Base-by-base conservation (phyloP, 352 stramenopile species). In the Pythium dissimile region DNA sequence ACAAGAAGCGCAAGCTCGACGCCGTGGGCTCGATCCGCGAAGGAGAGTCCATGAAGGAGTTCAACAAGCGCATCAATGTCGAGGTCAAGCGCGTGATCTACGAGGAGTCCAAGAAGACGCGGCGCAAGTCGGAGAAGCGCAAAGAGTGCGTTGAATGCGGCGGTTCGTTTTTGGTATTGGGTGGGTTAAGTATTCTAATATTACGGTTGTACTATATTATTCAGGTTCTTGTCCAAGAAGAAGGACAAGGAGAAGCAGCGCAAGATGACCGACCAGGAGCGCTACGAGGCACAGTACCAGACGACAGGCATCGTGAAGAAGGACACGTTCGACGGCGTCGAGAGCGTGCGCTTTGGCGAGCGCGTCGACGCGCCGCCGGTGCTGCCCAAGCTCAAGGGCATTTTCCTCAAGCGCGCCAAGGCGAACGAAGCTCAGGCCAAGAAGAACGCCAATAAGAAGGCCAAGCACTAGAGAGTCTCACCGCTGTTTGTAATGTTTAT, bases 21-120 rank as follows among this genome's bases (percentile, higher is more conserved):
- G 44, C 38, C 3, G 53, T 91, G 1, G 67, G 67, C 23, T 72
- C 75, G 34, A 91, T 91, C 46, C 67, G 67, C 28, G 74, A 86
- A 11, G 72, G 71, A 1, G 84, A 94, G 64, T 86, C 66, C 44
- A 91, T 94, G 81, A 83, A 83, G 32, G 79, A 86, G 28, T 94
- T 92, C 49, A 89, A 88, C 67, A 89, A 92, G 54, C 84, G 84
- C 44, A 91, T 94, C 57, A 89, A 78, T 49, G 84, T 64, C 18
- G 81, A 94, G 53, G 84, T 94, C 34, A 88, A 88, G 66, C 80
- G 78, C 37, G 84, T 94, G 32, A 88, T 94, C 59, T 90, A 89
- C 65, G 80, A 94, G 59, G 81, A 89, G 35, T 73, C 81, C 31
- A 91, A 92, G 67, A 88, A 90, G 67, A 76, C 69, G 30, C 64